These are phyloP conservation scores for Phytomonas sp. DNA, from an alignment of 208 protist genomes.

Conservation along the genomic window DNA sequence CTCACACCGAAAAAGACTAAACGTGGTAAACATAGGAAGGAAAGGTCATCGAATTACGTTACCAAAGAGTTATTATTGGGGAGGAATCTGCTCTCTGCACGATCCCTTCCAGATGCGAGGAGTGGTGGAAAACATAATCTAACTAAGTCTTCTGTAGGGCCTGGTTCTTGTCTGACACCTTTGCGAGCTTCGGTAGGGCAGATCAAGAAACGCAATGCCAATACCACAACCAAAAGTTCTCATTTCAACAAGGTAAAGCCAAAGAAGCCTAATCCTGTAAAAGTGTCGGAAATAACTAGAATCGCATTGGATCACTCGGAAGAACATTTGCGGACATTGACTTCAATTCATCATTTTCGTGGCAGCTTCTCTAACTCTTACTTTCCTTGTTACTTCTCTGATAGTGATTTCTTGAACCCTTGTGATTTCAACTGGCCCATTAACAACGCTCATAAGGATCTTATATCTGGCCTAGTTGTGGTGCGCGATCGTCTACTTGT, in stretches of 20 bases:
- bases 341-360: neutral
- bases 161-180: neutral
- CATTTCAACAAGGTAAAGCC: neutral
- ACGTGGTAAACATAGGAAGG: neutral
- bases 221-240: neutral
- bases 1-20: neutral
- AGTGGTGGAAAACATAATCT: neutral
- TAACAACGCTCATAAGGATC: conserved; percentile 35
- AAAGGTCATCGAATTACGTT: neutral
- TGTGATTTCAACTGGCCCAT: conserved; percentile 42
- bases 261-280: neutral
- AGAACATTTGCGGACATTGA: neutral
- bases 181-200: neutral
- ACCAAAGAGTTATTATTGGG: neutral
- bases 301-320: neutral
- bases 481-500: conserved; percentile 56
- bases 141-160: neutral
- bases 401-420: neutral
- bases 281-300: neutral
- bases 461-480: conserved; percentile 36
- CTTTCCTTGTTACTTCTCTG: neutral
- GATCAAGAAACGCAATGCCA: neutral
- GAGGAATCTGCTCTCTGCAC: neutral
- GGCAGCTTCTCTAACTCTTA: neutral
- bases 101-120: neutral